A percentile compares a stretch with the other conserved stretches of the same genome.
phyloP scores from a whole-genome alignment of 495 filamentous ascomycete genomes.

The Aspergillus olivimuriae region DNA sequence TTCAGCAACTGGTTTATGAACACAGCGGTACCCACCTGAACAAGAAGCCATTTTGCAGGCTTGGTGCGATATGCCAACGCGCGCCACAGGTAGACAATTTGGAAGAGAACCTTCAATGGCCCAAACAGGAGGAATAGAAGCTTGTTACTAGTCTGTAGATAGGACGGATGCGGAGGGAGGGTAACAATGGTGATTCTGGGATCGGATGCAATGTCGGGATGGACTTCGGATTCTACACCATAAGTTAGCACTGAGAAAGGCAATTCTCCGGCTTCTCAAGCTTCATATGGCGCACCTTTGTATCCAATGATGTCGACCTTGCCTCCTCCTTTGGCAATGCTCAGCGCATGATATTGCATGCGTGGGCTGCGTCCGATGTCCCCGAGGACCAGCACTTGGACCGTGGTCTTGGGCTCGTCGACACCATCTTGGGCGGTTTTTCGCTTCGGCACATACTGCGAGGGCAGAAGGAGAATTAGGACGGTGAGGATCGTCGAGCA shows the following conservation, averaged over 20 bases:
- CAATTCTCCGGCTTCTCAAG: constrained; percentile 3
- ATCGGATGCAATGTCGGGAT: constrained; percentile 65
- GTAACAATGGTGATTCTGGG: constrained; percentile 61
- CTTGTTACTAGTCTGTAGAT: constrained; percentile 60
- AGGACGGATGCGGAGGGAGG: constrained; percentile 53
- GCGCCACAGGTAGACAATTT: constrained; percentile 61
- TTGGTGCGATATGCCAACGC: constrained; percentile 67
- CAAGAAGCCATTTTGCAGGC: constrained; percentile 72
- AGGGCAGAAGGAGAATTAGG: constrained; percentile 45
- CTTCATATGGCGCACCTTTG: constrained; percentile 49
- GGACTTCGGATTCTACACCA: constrained; percentile 55
- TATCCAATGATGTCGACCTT: constrained; percentile 86
- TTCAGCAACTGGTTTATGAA: too few species aligned
- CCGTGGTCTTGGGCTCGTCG: constrained; percentile 32
- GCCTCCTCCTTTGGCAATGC: constrained; percentile 77
- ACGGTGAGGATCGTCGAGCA: constrained; percentile 45
- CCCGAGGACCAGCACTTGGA: constrained; percentile 91
- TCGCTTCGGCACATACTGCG: constrained; percentile 35
- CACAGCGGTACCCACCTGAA: constrained; percentile 60
- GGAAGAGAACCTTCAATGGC: constrained; percentile 82
- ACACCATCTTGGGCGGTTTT: constrained; percentile 6
- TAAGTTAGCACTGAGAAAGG: constrained; percentile 9
- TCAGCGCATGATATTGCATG: constrained; percentile 98
- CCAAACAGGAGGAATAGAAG: constrained; percentile 73
- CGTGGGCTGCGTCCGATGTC: constrained; percentile 94